These are phyloP conservation scores for Pezicula radicicola DNA, from an alignment of 2,329 filamentous ascomycete species.

Conservation along the genomic window DNA sequence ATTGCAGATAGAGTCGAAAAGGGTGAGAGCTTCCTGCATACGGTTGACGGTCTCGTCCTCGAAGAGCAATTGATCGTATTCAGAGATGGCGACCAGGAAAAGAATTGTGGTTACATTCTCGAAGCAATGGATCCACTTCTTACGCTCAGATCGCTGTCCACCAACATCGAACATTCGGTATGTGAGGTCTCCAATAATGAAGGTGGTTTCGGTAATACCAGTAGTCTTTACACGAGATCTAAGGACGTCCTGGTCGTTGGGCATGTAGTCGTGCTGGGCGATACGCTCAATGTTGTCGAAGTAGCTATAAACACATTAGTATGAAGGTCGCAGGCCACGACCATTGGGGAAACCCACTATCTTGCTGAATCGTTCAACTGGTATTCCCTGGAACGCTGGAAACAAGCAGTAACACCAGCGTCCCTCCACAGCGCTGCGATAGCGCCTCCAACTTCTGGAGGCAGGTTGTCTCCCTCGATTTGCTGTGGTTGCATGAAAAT, in stretches of 20 bases:
- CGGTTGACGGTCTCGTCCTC: slow-evolving; percentile 96
- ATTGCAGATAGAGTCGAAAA: slow-evolving; percentile 87
- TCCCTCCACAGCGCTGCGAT: slow-evolving; percentile 85
- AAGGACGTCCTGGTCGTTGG: slow-evolving; percentile 91
- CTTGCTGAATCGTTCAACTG: slow-evolving; percentile 92
- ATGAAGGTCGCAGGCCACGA: not conserved
- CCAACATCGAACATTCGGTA: slow-evolving; percentile 90
- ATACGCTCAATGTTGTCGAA: slow-evolving; percentile 76
- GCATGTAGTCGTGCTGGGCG: slow-evolving; percentile 75
- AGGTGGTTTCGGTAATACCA: slow-evolving; percentile 93
- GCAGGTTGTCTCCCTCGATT: slow-evolving; percentile 80
- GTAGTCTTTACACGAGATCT: slow-evolving; percentile 90
- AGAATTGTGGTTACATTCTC: slow-evolving; percentile 82
- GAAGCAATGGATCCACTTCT: slow-evolving; percentile 80
- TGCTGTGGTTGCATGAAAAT: slow-evolving; percentile 43
- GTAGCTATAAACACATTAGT: slow-evolving; percentile 50
- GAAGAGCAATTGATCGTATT: slow-evolving; percentile 93
- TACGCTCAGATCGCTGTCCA: slow-evolving; percentile 71
- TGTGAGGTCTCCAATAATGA: slow-evolving; percentile 87
- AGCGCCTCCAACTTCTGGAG: slow-evolving; percentile 72
- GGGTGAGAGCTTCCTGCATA: slow-evolving; percentile 85
- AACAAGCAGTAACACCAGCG: slow-evolving; percentile 76
- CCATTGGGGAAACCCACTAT: slow-evolving; percentile 64
- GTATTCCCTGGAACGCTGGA: slow-evolving; percentile 85
- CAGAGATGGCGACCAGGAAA: slow-evolving; percentile 93